Base-by-base conservation (phyloP, 129 eudicot genomes). In the Silybum marianum region DNA sequence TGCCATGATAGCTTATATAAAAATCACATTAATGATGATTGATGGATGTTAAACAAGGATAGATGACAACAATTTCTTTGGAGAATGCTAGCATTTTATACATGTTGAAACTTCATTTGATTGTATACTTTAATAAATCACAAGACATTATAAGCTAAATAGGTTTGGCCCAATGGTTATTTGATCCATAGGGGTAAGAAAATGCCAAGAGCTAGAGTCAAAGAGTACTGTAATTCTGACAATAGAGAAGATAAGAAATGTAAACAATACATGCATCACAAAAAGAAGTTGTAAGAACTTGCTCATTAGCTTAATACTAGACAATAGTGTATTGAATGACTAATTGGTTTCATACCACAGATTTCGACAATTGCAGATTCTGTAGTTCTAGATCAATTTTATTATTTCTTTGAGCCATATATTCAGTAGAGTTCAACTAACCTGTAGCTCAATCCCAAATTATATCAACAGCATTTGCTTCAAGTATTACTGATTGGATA, bases 401-500 rank as follows among this genome's bases (percentile, higher is more conserved):
- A 36, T 30, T 11, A 28, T 22, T 70, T 48, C 9, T 22, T 58
- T 70, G 23, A 48, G 14, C 18, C 11, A 28, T 2, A 69, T 38
- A 32, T 54, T 71, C 16, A 69, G 48, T 46, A 11, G n/a, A 34
- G 36, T 79, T 32, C 16, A 70, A 12, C 71, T 72, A 73, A 46
- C 21, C 24, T 60, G 11, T 73, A 18, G 74, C 78, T 80, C 34
- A 26, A 69, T 78, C 75, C 74, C 9, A 14, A 71, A 30, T 71
- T 22, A 54, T 22, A 71, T 58, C 62, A 72, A 25, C 19, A 48
- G 3, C 23, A 54, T 54, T 18, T 54, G 1, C 21, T 54, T 54
- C 51, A 44, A 44, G 54, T 44, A 44, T 44, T 40, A 32, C 46
- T 66, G 74, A 39, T 78, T 78, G 74, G 44, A 42, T 78, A 68